Base-by-base conservation (phyloP, 768 basidiomycete genomes). In the Boletellus emodensis region DNA sequence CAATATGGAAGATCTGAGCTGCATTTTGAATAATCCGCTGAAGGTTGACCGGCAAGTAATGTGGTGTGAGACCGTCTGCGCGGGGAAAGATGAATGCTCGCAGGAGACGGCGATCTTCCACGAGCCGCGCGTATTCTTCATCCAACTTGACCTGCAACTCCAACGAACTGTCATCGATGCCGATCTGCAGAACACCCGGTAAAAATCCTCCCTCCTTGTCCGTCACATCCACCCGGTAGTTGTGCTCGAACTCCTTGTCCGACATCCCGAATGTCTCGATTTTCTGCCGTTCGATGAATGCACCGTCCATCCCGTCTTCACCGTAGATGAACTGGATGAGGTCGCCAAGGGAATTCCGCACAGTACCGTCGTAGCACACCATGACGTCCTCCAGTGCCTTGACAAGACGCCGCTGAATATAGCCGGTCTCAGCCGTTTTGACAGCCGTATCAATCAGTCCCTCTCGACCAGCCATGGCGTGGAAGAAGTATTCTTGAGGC, bases 401-500 rank as follows among this genome's bases (percentile, higher is more conserved):
- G 61, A 99, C 96, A 55, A 99, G 77, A 52, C 95, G 90, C 61
- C 95, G 90, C 68, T 99, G 96, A 61, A 98, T 99, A 67, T 98
- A 98, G 57, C 96, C 96, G 0, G 96, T 98, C 72, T 99, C 96
- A 40, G 96, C 96, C 4, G 96, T 99, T 76, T 99, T 99, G 68
- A 99, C 94, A 36, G 96, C 96, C 4, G 96, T 98, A 78, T 99
- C 96, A 62, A 98, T 97, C 46, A 99, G 72, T 77, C 96, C 96
- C 71, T 98, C 96, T 59, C 96, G 90, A 71, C 96, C 95, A 61
- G 95, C 95, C 95, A 98, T 98, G 49, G 96, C 96, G 69, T 99
- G 96, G 84, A 99, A 98, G 80, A 98, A 98, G 78, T 92, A 99
- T 65, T 99, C 96, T 57, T 97, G 94, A 0, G 96, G 95, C 3